Base-by-base conservation (phyloP, 441 rosid genomes). In the Populus hybrid region DNA sequence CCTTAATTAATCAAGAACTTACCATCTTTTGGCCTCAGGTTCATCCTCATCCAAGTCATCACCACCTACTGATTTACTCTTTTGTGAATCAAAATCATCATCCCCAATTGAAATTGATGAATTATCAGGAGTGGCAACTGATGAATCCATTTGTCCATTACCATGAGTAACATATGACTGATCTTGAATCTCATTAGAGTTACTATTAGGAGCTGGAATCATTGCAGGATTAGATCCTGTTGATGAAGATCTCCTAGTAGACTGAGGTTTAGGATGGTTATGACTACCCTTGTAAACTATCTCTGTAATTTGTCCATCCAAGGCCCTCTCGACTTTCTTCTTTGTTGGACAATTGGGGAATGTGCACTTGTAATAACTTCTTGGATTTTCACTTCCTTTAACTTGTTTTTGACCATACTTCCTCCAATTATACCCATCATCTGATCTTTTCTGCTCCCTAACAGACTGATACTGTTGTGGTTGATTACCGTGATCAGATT, bases 261-360 rank as follows among this genome's bases (percentile, higher is more conserved):
- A 90, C 64, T 88, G 90, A 67, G 98, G 99, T 78, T 90, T 93
- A 1, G 95, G 94, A 85, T 95, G 99, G 79, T 91, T 91, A 75
- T 95, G n/a, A n/a, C n/a, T n/a, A n/a, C n/a, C n/a, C n/a, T n/a
- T n/a, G n/a, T n/a, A n/a, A n/a, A n/a, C n/a, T n/a, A n/a, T n/a
- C n/a, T n/a, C n/a, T n/a, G n/a, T n/a, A n/a, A n/a, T n/a, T n/a
- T n/a, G n/a, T n/a, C n/a, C n/a, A n/a, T n/a, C n/a, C n/a, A n/a
- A n/a, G n/a, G n/a, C n/a, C n/a, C n/a, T n/a, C n/a, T n/a, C n/a
- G n/a, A n/a, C n/a, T n/a, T n/a, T n/a, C n/a, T n/a, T n/a, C n/a
- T n/a, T n/a, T n/a, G n/a, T n/a, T n/a, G n/a, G n/a, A n/a, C n/a
- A n/a, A n/a, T n/a, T n/a, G n/a, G n/a, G n/a, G n/a, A n/a, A n/a